These are phyloP conservation scores for Microcos paniculata DNA, from an alignment of 345 rosid genomes.

Conservation along the genomic window DNA sequence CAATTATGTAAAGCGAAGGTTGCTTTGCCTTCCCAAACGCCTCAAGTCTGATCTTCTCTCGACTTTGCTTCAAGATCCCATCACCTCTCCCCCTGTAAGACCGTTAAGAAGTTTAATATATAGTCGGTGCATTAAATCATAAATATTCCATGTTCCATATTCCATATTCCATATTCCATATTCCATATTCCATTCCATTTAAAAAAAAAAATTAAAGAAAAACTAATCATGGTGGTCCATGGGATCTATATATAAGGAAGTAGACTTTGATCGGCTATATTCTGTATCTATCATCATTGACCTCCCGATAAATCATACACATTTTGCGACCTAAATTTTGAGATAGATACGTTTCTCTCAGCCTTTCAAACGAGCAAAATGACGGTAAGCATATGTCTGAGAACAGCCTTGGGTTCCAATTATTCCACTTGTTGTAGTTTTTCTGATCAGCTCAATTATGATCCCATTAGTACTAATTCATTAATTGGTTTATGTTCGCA, in stretches of 20 bases:
- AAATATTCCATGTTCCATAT: neutral
- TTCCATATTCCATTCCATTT: too few species aligned
- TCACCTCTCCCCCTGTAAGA: neutral
- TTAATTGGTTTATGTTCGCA: conserved; percentile 21
- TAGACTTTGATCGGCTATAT: neutral
- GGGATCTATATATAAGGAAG: neutral
- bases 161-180: neutral
- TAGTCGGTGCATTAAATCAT: conserved; percentile 10
- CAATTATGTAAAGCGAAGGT: neutral
- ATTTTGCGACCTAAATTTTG: neutral
- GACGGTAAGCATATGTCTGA: neutral
- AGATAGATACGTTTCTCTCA: neutral
- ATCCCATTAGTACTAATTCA: neutral
- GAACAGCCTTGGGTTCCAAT: too few species aligned
- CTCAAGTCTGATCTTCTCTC: neutral
- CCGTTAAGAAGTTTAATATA: neutral
- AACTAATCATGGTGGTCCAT: neutral
- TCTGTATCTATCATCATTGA: neutral
- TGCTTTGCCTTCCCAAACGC: neutral
- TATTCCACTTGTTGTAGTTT: too few species aligned
- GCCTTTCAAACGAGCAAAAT: conserved; percentile 4
- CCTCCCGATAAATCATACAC: neutral
- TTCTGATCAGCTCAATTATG: neutral
- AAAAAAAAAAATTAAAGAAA: neutral
- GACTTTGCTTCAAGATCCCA: neutral